Base-by-base conservation (phyloP, 257 asterid genomes). In the Salvia miltiorrhiza region DNA sequence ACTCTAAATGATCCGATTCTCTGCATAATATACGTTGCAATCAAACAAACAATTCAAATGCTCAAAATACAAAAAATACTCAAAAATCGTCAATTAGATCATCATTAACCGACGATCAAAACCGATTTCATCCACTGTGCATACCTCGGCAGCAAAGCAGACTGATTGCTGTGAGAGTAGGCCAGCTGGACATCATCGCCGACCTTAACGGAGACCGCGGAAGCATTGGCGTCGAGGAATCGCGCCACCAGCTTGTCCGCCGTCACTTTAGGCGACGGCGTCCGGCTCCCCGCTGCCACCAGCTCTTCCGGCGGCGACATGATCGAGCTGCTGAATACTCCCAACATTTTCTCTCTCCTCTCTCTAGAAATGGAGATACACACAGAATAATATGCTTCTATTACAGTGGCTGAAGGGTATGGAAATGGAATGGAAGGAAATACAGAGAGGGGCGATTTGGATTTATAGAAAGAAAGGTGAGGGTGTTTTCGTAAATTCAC, bases 231-330 rank as follows among this genome's bases (percentile, higher is more conserved):
- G 63, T 71, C 83, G 41, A 94, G 63, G 70, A 94, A 94, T 40
- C 97, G 88, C 20, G 84, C 78, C 85, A 87, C 70, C 86, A 94
- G 93, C 76, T 87, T 89, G 3, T 71, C 89, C 82, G 97, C 85
- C 73, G 95, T 83, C 63, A 67, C 89, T 83, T 91, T 94, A 62
- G 99, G 99, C 67, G 99, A 94, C 52, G 99, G 99, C 53, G 99
- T 94, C 70, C 97, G 80, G 89, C 93, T 83, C 3, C 99, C 97
- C 13, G 97, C 99, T 0, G 96, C 93, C 79, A 94, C 99, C 75
- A 94, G 91, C 95, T 94, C 99, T 7, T 87, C 96, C 71, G 99
- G 99, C 53, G 97, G 96, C 41, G 99, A 77, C 78, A 94, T 82
- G 32, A 94, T 76, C 23, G 92, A 78, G 75, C 88, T 83, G 88